These are phyloP conservation scores for Neoboletus subvelutipes DNA, from an alignment of 768 basidiomycete species.

Conservation along the genomic window DNA sequence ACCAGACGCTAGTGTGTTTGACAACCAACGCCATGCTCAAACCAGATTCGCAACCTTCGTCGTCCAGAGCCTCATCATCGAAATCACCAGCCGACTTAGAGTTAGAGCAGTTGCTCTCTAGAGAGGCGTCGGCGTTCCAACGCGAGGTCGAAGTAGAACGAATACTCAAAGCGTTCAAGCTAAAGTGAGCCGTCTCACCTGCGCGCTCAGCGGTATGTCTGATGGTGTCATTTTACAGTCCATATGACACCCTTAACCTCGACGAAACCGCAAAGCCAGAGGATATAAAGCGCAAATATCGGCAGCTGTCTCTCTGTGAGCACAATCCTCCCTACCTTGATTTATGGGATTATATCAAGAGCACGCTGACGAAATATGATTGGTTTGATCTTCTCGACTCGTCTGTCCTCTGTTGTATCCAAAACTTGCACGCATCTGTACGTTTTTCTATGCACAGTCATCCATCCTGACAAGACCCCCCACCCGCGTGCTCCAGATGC, in stretches of 20 bases:
- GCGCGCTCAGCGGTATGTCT: background rate
- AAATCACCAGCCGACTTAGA: constrained; percentile 44
- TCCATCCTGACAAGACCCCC: constrained; percentile 97
- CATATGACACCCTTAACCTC: constrained; percentile 92
- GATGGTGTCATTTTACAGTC: constrained; percentile 44
- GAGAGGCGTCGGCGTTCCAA: constrained; percentile 83
- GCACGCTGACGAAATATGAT: constrained; percentile 23
- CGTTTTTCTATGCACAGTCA: constrained; percentile 62
- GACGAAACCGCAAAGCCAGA: constrained; percentile 66
- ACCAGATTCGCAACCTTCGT: constrained; percentile 1
- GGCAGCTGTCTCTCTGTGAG: constrained; percentile 82
- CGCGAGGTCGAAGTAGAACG: constrained; percentile 88
- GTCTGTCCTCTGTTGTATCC: background rate
- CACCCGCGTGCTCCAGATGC: constrained; percentile 88
- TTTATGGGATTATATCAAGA: constrained; percentile 6
- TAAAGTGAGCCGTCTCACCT: constrained; percentile 64
- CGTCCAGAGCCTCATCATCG: constrained; percentile 10
- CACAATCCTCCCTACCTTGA: constrained; percentile 19
- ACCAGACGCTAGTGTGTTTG: background rate
- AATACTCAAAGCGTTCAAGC: constrained; percentile 91
- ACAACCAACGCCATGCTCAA: constrained; percentile 16
- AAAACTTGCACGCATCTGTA: constrained; percentile 29
- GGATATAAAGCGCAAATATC: constrained; percentile 88
- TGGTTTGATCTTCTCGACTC: constrained; percentile 1
- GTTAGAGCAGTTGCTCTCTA: constrained; percentile 74